Conservation (phyloP, 2,329 filamentous ascomycete species). For the Juglanconis oblonga region DNA sequence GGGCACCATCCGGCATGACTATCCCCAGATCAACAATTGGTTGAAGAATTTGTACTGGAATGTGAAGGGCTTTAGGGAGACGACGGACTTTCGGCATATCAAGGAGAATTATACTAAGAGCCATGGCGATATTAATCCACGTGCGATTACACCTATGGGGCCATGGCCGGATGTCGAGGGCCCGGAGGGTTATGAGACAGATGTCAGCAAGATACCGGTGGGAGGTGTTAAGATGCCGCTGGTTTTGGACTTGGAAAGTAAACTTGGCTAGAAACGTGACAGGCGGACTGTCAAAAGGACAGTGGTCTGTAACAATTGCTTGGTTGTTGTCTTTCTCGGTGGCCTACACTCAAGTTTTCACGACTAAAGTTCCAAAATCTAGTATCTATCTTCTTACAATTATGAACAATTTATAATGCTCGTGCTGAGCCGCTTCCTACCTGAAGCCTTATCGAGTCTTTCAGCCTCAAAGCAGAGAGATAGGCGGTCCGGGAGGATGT, state of each 20-base stretch:
- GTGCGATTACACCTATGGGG: conserved; percentile 59
- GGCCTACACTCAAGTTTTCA: too few species aligned
- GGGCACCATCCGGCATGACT: conserved; percentile 57
- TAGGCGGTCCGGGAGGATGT: too few species aligned
- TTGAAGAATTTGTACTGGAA: conserved; percentile 58
- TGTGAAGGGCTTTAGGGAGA: conserved; percentile 50
- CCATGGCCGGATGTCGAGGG: conserved; percentile 56
- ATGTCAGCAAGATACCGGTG: conserved; percentile 44
- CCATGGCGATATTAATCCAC: conserved; percentile 57
- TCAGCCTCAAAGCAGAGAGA: too few species aligned
- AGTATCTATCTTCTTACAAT: too few species aligned
- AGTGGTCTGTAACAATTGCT: too few species aligned
- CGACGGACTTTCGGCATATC: conserved; percentile 64
- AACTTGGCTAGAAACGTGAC: neutral
- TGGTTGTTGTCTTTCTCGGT: too few species aligned
- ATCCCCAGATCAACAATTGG: conserved; percentile 60
- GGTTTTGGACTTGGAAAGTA: conserved; percentile 32
- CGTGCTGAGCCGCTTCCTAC: too few species aligned
- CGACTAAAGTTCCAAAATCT: too few species aligned
- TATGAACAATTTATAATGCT: too few species aligned
- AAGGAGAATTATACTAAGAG: conserved; percentile 64
- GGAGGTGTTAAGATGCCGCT: conserved; percentile 44
- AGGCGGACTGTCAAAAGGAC: too few species aligned
- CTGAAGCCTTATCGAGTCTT: too few species aligned
- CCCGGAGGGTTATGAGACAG: conserved; percentile 40